Conservation (phyloP, 1,284 basidiomycete genomes). For the Meripilus lineatus region DNA sequence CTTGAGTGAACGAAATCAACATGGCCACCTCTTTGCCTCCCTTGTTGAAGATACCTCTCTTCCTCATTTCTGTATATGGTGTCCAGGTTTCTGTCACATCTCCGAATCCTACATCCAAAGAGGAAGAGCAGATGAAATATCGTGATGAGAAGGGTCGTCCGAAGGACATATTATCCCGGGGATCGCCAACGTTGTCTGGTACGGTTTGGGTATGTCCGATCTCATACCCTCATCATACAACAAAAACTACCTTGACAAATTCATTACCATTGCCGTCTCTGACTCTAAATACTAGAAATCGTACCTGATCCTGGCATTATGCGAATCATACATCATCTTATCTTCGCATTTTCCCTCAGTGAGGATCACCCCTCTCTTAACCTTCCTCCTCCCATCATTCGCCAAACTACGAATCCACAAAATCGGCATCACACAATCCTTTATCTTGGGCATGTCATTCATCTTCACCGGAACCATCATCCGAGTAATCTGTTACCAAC, state of each 20-base stretch:
- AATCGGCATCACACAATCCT: not conserved
- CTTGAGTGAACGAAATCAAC: too few species aligned
- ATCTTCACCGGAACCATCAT: not conserved
- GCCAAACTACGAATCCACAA: not conserved
- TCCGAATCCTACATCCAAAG: not conserved
- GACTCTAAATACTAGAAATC: too few species aligned
- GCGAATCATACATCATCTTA: not conserved
- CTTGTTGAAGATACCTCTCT: not conserved
- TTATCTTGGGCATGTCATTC: constrained; percentile 2
- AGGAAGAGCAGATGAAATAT: not conserved
- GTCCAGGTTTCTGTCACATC: not conserved
- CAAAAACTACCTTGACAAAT: too few species aligned
- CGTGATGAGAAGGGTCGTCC: too few species aligned
- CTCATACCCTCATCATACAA: too few species aligned
- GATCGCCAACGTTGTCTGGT: too few species aligned
- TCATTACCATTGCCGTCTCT: too few species aligned
- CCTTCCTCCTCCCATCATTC: not conserved
- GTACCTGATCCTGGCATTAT: too few species aligned
- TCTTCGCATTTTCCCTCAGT: not conserved
- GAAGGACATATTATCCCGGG: too few species aligned
- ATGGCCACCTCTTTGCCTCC: too few species aligned
- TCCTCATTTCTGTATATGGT: not conserved
- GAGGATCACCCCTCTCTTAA: not conserved
- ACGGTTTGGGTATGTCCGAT: too few species aligned
- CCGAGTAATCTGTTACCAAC: constrained; percentile 8